Conservation (phyloP, 2,329 filamentous ascomycete species). For the Colletotrichum liriopes region DNA sequence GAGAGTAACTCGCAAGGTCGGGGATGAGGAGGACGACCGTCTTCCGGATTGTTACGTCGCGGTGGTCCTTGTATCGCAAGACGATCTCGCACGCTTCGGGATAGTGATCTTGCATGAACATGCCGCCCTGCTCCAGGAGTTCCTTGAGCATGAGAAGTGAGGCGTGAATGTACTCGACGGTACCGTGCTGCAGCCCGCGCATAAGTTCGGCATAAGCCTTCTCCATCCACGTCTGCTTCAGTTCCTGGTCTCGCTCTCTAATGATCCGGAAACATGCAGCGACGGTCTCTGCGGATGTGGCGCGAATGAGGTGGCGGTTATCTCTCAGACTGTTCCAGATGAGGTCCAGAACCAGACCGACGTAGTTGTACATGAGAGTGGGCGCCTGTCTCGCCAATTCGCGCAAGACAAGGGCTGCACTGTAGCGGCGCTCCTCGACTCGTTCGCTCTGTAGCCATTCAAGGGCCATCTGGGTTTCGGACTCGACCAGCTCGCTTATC, state of each 20-base stretch:
- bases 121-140: constrained; percentile 92
- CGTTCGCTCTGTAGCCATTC: constrained; percentile 98
- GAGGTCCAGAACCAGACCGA: constrained; percentile 94
- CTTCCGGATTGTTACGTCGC: constrained; percentile 87
- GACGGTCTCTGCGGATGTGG: constrained; percentile 92
- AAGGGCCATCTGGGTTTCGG: constrained; percentile 94
- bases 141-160: constrained; percentile 94
- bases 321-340: constrained; percentile 97
- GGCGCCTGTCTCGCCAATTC: constrained; percentile 94
- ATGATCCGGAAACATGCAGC: constrained; percentile 98
- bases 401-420: constrained; percentile 90
- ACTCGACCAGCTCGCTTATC: constrained; percentile 95
- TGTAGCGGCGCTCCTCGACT: constrained; percentile 93
- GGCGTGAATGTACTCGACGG: constrained; percentile 92
- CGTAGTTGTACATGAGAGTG: constrained; percentile 95
- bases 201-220: constrained; percentile 92
- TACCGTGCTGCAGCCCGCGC: constrained; percentile 83
- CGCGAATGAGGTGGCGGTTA: constrained; percentile 89
- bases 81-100: constrained; percentile 94
- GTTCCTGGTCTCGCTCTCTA: constrained; percentile 88
- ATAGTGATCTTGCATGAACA: constrained; percentile 99
- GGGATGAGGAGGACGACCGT: constrained; percentile 94
- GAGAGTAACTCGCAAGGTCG: constrained; percentile 92
- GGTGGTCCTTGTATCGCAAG: constrained; percentile 92
- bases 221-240: constrained; percentile 89